Conservation (phyloP, 805 yeast species). For the Monosporozyma aerobia region DNA sequence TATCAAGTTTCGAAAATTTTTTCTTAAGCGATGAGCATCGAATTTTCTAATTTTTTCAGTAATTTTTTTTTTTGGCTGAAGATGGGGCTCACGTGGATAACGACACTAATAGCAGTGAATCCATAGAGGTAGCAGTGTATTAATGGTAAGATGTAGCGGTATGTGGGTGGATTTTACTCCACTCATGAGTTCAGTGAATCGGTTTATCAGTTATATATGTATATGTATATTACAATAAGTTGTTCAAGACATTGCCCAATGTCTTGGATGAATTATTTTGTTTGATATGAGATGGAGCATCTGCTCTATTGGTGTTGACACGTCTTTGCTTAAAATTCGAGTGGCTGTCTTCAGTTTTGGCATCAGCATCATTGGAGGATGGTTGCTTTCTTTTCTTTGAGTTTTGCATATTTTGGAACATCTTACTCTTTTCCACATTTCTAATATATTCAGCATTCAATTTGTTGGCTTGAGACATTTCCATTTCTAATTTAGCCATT, state of each 20-base stretch:
- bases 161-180: not conserved
- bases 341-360: conserved; percentile 20
- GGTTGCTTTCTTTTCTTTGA: conserved; percentile 18
- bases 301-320: conserved; percentile 58
- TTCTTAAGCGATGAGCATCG: conserved; percentile 8
- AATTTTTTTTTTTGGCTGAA: not conserved
- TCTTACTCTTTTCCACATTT: conserved; percentile 80
- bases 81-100: not conserved
- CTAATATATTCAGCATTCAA: conserved; percentile 74
- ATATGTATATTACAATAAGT: conserved; percentile 35
- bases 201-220: not conserved
- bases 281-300: conserved; percentile 39
- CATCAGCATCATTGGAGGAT: conserved; percentile 13
- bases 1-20: conserved; percentile 8
- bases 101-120: not conserved
- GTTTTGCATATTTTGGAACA: conserved; percentile 53
- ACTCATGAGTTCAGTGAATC: not conserved
- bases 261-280: conserved; percentile 34
- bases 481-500: conserved; percentile 79
- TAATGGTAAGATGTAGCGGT: not conserved
- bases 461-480: conserved; percentile 79
- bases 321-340: conserved; percentile 65
- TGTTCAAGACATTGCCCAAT: conserved; percentile 39
- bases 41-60: not conserved
- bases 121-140: not conserved